Conservation (phyloP, 2,329 filamentous ascomycete genomes). For the Ceratocystis alfenasii region DNA sequence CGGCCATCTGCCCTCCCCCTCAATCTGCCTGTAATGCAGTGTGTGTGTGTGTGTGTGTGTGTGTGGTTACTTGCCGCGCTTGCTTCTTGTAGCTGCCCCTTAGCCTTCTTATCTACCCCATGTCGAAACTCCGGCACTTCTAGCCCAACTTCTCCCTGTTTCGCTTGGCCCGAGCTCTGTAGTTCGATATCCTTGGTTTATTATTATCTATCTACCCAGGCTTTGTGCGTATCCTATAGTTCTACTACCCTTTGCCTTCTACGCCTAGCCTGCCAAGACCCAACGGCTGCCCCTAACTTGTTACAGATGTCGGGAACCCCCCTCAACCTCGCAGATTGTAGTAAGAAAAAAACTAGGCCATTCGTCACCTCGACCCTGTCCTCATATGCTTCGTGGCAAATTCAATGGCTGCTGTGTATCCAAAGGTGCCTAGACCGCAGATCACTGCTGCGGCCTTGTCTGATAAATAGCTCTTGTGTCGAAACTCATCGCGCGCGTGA, state of each 20-base stretch:
- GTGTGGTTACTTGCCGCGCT: too few relatives aligned
- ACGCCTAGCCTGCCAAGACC: background rate
- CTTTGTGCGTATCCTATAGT: background rate
- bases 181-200: background rate
- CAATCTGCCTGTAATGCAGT: background rate
- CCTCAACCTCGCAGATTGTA: slow-evolving; percentile 22
- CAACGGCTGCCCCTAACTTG: background rate
- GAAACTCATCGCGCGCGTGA: slow-evolving; percentile 56
- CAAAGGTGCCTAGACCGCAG: slow-evolving; percentile 53
- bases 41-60: background rate
- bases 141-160: background rate
- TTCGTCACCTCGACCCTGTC: slow-evolving; percentile 26
- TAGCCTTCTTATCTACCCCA: background rate
- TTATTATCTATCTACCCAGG: background rate
- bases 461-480: slow-evolving; percentile 58
- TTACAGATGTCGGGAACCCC: slow-evolving; percentile 16
- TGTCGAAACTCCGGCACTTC: background rate
- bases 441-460: slow-evolving; percentile 67
- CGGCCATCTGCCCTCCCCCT: background rate
- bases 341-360: background rate
- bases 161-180: background rate
- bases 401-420: slow-evolving; percentile 50
- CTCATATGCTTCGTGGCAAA: slow-evolving; percentile 37
- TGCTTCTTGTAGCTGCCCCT: too few relatives aligned
- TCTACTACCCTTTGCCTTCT: background rate